phyloP scores from a whole-genome alignment of 176 grass and related monocot genomes.

The Bonia amplexicaulis region DNA sequence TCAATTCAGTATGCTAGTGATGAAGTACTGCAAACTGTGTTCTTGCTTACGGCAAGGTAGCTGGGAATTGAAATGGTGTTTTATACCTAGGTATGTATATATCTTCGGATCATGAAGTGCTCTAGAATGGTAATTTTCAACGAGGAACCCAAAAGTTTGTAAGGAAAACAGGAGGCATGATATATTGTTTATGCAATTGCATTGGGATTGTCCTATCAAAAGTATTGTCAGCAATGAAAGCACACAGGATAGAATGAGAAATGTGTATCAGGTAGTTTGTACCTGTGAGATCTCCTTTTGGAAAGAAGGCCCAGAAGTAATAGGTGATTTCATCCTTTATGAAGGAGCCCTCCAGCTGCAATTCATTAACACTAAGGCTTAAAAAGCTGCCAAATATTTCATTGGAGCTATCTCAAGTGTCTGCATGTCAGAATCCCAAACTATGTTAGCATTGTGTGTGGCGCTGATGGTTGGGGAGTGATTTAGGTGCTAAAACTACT shows the following conservation, averaged over 20 bases:
- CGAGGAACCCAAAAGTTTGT: not conserved
- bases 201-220: not conserved
- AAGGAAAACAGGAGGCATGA: not conserved
- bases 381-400: not conserved
- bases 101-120: not conserved
- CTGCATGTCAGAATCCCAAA: not conserved
- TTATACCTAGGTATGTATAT: not conserved
- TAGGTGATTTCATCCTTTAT: conserved; percentile 61
- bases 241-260: not conserved
- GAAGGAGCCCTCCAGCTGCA: conserved; percentile 89
- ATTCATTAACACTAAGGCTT: not conserved
- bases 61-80: not conserved
- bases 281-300: conserved; percentile 72
- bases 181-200: not conserved
- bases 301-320: conserved; percentile 94
- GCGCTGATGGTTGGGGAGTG: not conserved
- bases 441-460: not conserved
- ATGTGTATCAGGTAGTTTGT: not conserved
- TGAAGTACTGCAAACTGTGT: not conserved
- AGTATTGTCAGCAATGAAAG: not conserved
- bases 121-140: not conserved
- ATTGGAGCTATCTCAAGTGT: not conserved
- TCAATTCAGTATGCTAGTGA: not conserved
- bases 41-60: not conserved
- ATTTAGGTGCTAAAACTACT: not conserved